A percentile compares a stretch with the other conserved stretches of the same genome.
Conservation (phyloP, 768 basidiomycete species). For the Suillus subluteus region DNA sequence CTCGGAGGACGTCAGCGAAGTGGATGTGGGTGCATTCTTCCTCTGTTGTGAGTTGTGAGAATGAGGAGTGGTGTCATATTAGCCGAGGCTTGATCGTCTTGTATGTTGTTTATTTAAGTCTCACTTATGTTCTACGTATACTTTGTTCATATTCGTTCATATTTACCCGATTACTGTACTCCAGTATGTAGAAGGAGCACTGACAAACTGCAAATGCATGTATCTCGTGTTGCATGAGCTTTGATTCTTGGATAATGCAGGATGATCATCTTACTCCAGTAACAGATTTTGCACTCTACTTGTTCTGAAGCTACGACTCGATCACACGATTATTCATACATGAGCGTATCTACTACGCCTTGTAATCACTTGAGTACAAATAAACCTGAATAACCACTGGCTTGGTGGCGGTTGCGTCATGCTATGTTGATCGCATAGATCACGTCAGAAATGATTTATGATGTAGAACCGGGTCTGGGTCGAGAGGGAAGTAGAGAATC, state of each 20-base stretch:
- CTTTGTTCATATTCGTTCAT: not conserved
- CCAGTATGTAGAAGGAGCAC: not conserved
- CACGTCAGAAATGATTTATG: conserved; percentile 92
- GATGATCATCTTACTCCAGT: too few species aligned
- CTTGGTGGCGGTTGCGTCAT: not conserved
- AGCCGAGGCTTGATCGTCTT: not conserved
- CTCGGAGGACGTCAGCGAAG: conserved; percentile 37
- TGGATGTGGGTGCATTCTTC: not conserved
- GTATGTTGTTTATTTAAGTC: not conserved
- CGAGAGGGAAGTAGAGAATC: conserved; percentile 65
- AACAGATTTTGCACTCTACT: too few species aligned
- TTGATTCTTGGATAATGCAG: too few species aligned
- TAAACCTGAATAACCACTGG: too few species aligned
- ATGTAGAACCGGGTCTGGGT: conserved; percentile 72
- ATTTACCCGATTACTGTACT: not conserved
- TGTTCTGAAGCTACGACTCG: not conserved
- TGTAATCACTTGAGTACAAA: not conserved
- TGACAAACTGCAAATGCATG: not conserved
- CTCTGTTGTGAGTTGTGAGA: not conserved
- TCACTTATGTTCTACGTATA: not conserved
- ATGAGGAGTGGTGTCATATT: not conserved
- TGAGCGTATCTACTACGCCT: not conserved
- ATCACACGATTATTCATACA: not conserved
- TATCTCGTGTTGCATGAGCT: not conserved
- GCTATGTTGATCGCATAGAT: conserved; percentile 95